Percentiles rank a stretch among this genome's conserved stretches.
phyloP scores from a whole-genome alignment of 2,329 filamentous ascomycete species.

The Penicillium thymicola region DNA sequence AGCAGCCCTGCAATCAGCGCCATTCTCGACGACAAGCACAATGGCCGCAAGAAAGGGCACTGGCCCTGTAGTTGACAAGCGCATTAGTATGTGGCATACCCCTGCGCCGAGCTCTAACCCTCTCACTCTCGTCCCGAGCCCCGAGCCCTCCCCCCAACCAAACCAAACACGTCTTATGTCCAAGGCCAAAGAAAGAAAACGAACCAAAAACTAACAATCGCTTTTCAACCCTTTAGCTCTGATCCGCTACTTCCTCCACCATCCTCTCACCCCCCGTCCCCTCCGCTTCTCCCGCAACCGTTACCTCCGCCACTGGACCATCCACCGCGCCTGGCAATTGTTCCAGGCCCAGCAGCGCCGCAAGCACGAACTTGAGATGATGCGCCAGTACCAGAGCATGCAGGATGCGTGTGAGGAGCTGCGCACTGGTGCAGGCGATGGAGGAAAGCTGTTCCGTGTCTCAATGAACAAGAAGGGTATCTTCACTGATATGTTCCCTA shows the following conservation, averaged over 20 bases:
- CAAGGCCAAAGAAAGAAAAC: constrained; percentile 14
- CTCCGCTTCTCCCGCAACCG: constrained; percentile 86
- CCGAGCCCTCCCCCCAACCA: neutral
- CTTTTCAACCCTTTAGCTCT: constrained; percentile 45
- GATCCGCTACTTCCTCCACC: constrained; percentile 68
- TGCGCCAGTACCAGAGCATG: constrained; percentile 80
- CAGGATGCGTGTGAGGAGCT: constrained; percentile 81
- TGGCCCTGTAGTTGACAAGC: constrained; percentile 33
- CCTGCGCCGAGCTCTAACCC: neutral
- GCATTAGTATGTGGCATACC: constrained; percentile 43
- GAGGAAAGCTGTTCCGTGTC: constrained; percentile 69
- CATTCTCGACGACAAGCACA: constrained; percentile 42
- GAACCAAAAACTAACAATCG: constrained; percentile 14
- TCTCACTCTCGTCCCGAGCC: neutral
- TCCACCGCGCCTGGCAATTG: constrained; percentile 91
- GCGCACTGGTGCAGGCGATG: constrained; percentile 50
- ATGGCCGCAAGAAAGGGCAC: constrained; percentile 40
- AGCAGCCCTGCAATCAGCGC: constrained; percentile 21
- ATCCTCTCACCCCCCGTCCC: constrained; percentile 68
- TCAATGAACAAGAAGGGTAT: constrained; percentile 90
- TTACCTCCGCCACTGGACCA: constrained; percentile 94
- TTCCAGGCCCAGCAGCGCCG: constrained; percentile 67
- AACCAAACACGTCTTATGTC: neutral
- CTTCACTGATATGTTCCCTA: constrained; percentile 72
- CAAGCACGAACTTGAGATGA: constrained; percentile 65